Evolutionary conservation across 2,329 filamentous ascomycete species (phyloP), one percentile per base, ranked within the genome.

Genomic region (Tolypocladium ophioglossoides): DNA sequence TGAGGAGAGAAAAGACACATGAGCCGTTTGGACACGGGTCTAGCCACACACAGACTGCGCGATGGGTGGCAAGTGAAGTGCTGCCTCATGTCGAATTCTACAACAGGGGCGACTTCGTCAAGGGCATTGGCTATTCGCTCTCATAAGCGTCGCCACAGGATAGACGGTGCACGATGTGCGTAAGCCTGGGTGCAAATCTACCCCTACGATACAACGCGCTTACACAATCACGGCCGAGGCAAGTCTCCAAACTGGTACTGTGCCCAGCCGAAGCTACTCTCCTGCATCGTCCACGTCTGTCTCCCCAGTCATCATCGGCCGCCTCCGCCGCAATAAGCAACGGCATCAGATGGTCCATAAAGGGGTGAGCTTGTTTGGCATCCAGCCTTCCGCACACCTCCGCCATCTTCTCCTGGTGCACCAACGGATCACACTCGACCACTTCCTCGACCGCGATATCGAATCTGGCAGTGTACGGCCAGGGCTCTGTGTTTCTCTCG

Each of bases 371-470:
- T 59, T 76, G 70, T 49, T 64, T 70, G 7, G 76, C 75, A 53
- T 78, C 75, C 0, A 72, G 70, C 35, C 76, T 64, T 56, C 64
- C 69, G 20, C 68, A 65, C 2, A 72, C 59, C 22, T 68, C 68
- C 0, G 67, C 66, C 71, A 78, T 72, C 34, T 58, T 66, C 6
- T 68, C 66, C 58, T 73, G 68, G 18, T 75, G 64, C 57, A 68
- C 64, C 4, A 55, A 56, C 4, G 70, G 69, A 10, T 68, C 53
- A n/a, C 66, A 61, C 64, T 78, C 78, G 32, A 84, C 82, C 0
- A 83, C 84, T 22, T 86, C 79, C 61, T 84, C 83, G 46, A 91
- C 71, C 2, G 84, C 82, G 48, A 83, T 76, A 58, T 92, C 82
- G 61, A 90, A 91, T 52, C 76, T 79, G 38, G 76, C 73, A 1